Conservation (phyloP, 2,329 filamentous ascomycete genomes). For the Pyrenophora tritici-repentis region DNA sequence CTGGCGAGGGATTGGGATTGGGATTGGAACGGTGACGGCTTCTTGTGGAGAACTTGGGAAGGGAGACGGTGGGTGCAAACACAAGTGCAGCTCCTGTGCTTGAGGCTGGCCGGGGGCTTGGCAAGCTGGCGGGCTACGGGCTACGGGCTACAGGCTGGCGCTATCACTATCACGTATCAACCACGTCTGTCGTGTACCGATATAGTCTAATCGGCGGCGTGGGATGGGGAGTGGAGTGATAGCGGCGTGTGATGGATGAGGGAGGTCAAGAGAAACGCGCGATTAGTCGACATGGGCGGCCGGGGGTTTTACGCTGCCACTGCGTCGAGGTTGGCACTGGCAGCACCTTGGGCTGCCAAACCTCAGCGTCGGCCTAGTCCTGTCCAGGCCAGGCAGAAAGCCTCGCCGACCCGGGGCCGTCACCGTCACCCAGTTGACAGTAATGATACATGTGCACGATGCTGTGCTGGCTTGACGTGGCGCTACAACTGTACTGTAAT, state of each 20-base stretch:
- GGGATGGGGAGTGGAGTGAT: slow-evolving; percentile 11
- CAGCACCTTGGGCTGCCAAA: slow-evolving; percentile 9
- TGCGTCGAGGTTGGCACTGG: slow-evolving; percentile 17
- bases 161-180: slow-evolving; percentile 19
- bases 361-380: slow-evolving; percentile 25
- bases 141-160: slow-evolving; percentile 3
- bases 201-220: slow-evolving; percentile 14
- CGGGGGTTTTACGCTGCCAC: slow-evolving; percentile 30
- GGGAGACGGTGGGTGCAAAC: not conserved
- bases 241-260: slow-evolving; percentile 16
- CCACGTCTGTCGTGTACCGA: slow-evolving; percentile 16
- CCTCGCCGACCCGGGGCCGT: slow-evolving; percentile 13
- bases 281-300: slow-evolving; percentile 24
- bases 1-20: no score
- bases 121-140: not conserved
- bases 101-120: not conserved
- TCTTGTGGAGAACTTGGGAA: not conserved
- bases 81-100: not conserved
- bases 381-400: slow-evolving; percentile 18
- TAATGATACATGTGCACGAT: no score
- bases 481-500: no score
- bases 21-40: not conserved
- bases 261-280: slow-evolving; percentile 31
- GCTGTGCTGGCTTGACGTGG: slow-evolving; percentile 8
- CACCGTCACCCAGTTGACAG: slow-evolving; percentile 8